Conservation (phyloP, 495 filamentous ascomycete genomes). For the Tricharina praecox region DNA sequence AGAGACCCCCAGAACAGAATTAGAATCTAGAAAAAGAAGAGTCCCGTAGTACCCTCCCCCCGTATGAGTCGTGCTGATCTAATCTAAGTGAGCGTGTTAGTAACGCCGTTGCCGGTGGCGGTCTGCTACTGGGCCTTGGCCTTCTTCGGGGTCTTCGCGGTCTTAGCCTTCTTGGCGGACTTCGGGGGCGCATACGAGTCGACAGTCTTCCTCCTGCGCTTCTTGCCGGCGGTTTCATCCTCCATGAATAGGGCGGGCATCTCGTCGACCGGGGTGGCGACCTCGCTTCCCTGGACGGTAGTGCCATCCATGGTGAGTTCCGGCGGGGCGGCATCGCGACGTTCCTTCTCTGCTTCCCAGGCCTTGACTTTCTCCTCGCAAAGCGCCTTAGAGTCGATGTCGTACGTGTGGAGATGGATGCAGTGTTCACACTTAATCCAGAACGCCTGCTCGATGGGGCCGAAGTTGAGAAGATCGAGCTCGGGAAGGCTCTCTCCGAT, state of each 20-base stretch:
- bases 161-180: neutral
- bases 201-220: neutral
- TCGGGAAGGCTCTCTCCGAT: conserved; percentile 37
- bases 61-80: no score
- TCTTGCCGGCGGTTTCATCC: neutral
- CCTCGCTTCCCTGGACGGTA: neutral
- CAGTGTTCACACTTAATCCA: conserved; percentile 37
- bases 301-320: neutral
- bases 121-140: no score
- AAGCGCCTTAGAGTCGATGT: conserved; percentile 24
- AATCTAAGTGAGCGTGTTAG: no score
- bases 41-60: no score
- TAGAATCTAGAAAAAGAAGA: no score
- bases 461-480: conserved; percentile 35
- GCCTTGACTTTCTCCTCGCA: conserved; percentile 20
- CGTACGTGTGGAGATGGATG: conserved; percentile 27
- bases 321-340: neutral
- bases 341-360: conserved; percentile 8
- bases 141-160: no score
- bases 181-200: neutral
- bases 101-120: no score
- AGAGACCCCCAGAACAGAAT: no score
- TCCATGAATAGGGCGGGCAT: neutral
- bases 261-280: neutral
- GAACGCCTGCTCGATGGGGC: conserved; percentile 31